Percentiles rank a stretch among this genome's conserved stretches.
phyloP scores from a whole-genome alignment of 495 filamentous ascomycete genomes.

The Achaetomiella virescens region DNA sequence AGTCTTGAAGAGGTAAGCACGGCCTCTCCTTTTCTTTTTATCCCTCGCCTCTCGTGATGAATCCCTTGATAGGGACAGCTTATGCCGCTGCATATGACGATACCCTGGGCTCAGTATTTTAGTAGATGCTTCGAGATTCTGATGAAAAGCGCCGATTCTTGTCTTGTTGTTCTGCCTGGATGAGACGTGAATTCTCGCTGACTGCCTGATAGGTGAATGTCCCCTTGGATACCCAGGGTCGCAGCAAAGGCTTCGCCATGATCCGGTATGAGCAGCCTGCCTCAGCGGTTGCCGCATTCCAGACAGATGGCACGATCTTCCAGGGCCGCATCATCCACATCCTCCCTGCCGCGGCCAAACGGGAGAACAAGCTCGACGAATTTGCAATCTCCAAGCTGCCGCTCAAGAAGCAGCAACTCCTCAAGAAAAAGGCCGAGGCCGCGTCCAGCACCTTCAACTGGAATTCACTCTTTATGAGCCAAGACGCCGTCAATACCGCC shows the following conservation, averaged over 20 bases:
- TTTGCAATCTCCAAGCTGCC: constrained; percentile 81
- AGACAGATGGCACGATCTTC: constrained; percentile 74
- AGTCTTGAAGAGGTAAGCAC: constrained; percentile 76
- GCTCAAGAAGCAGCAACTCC: constrained; percentile 85
- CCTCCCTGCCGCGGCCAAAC: constrained; percentile 71
- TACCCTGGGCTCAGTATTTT: constrained; percentile 56
- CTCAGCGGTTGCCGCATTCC: constrained; percentile 70
- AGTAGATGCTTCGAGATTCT: constrained; percentile 56
- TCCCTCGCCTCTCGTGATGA: constrained; percentile 66
- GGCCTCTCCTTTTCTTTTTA: constrained; percentile 12
- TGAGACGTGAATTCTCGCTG: constrained; percentile 23
- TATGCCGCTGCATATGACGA: constrained; percentile 65
- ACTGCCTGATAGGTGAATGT: constrained; percentile 64
- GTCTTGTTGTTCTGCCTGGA: constrained; percentile 18
- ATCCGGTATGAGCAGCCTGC: constrained; percentile 65
- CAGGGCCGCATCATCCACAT: constrained; percentile 90
- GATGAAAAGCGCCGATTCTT: constrained; percentile 31
- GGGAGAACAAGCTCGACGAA: constrained; percentile 76
- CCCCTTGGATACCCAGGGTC: constrained; percentile 58
- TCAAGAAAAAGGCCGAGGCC: constrained; percentile 74
- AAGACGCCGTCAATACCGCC: constrained; percentile 91
- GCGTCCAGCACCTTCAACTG: constrained; percentile 78
- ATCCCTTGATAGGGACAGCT: constrained; percentile 98
- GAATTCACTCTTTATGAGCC: constrained; percentile 97
- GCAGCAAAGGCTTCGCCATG: constrained; percentile 84